Evolutionary conservation across 139 green algal species (phyloP), one percentile per base, ranked within the genome.

Genomic region (Chlorella ohadii): DNA sequence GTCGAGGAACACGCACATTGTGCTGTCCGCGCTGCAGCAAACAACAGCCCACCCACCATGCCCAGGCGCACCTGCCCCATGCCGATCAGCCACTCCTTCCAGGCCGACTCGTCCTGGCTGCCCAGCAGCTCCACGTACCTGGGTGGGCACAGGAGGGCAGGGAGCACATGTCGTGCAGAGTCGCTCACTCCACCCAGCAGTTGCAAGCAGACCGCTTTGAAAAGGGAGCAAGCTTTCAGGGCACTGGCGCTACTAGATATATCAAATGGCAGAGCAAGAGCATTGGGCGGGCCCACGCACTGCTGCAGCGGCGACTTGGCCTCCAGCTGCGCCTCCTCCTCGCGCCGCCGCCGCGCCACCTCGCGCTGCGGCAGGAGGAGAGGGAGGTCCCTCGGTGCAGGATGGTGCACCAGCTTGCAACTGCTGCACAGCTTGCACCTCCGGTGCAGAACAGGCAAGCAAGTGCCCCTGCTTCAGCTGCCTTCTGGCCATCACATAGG

Each of bases 91-190:
- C 72, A 56, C 31, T 90, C 86, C 71, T 86, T 86, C 66, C 83
- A 87, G 19, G 80, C 36, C 11, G 75, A 65, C 38, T 93, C 88
- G 47, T 85, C 68, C 83, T 90, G 83, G 39, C 47, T 67, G n/a
- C 68, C 81, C 87, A 92, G 73, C 78, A 89, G 70, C 64, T 89
- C 86, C 17, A 92, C n/a, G 63, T 90, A 93, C 51, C 51, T 59
- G 51, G 51, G 22, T 19, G 12, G 4, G 23, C 11, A 4, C n/a
- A 19, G 57, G 9, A 28, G 23, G 57, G 22, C 57, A 28, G 23
- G 57, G 57, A 13, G 23, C 57, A 13, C 9, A 13, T 28, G 23
- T 9, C 20, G 12, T n/a, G n/a, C n/a, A n/a, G n/a, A n/a, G n/a
- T n/a, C n/a, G n/a, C n/a, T n/a, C n/a, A n/a, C n/a, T n/a, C n/a